Evolutionary conservation across 2,329 filamentous ascomycete species (phyloP).

Genomic region (Apiospora kogelbergensis): DNA sequence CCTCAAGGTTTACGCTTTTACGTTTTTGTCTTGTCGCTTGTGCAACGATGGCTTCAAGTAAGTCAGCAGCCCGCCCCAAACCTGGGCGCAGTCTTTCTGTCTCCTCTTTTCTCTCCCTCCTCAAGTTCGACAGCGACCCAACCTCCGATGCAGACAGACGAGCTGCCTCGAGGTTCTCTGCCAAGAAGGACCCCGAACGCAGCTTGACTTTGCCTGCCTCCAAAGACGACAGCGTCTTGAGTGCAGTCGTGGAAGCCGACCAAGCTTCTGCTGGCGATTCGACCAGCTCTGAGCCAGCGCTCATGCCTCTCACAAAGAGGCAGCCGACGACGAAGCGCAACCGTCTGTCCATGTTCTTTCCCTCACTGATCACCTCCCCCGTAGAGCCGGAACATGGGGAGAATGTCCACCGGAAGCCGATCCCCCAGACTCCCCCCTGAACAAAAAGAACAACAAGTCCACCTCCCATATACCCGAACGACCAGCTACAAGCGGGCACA

Average conservation of each 20-base stretch:
- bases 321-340: conserved; percentile 24
- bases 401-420: conserved; percentile 26
- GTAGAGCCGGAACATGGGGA: conserved; percentile 22
- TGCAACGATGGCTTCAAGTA: conserved; percentile 20
- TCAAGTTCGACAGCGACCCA: conserved; percentile 9
- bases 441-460: conserved; percentile 16
- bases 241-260: background rate
- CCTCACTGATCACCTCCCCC: conserved; percentile 28
- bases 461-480: conserved; percentile 15
- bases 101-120: conserved; percentile 13
- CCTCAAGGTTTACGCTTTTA: conserved; percentile 7
- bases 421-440: conserved; percentile 21
- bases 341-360: conserved; percentile 31
- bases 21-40: background rate
- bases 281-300: conserved; percentile 12
- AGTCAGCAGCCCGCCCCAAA: conserved; percentile 15
- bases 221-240: conserved; percentile 5
- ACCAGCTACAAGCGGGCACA: conserved; percentile 2
- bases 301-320: conserved; percentile 15
- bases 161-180: background rate
- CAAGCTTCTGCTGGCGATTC: background rate
- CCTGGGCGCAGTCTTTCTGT: conserved; percentile 13
- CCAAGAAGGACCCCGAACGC: background rate
- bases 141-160: conserved; percentile 3
- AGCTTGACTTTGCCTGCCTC: background rate